These are phyloP conservation scores for Corrigiola litoralis DNA, from an alignment of 179 eudicot genomes.

Conservation along the genomic window DNA sequence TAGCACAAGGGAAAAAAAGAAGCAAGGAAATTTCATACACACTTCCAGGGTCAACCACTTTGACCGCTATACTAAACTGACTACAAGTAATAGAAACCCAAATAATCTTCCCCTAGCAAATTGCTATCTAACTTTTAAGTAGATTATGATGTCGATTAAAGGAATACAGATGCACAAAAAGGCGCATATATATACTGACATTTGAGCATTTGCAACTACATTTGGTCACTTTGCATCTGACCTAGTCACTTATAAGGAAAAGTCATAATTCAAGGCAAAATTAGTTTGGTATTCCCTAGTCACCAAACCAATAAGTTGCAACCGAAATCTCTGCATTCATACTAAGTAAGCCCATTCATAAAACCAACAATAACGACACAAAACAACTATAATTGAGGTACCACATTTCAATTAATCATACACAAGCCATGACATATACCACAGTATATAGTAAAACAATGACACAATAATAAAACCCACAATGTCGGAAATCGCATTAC, in stretches of 20 bases:
- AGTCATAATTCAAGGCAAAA: too few relatives aligned
- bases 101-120: not conserved
- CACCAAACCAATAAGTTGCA: not conserved
- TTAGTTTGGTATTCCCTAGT: too few relatives aligned
- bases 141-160: too few relatives aligned
- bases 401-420: too few relatives aligned
- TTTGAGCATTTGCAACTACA: too few relatives aligned
- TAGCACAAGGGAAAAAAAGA: not conserved
- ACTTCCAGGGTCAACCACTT: slow-evolving; percentile 1
- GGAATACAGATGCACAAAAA: not conserved
- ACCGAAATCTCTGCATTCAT: not conserved
- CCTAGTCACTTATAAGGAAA: not conserved
- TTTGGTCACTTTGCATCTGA: not conserved
- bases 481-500: too few relatives aligned
- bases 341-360: not conserved
- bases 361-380: too few relatives aligned
- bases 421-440: too few relatives aligned
- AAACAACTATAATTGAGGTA: too few relatives aligned
- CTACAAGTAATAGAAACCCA: not conserved
- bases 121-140: slow-evolving; percentile 3
- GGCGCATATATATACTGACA: too few relatives aligned
- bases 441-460: too few relatives aligned
- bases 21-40: slow-evolving; percentile 7
- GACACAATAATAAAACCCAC: too few relatives aligned
- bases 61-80: slow-evolving; percentile 11